These are phyloP conservation scores for Austroboletus sp. DNA, from an alignment of 1,284 basidiomycete genomes.

Conservation along the genomic window DNA sequence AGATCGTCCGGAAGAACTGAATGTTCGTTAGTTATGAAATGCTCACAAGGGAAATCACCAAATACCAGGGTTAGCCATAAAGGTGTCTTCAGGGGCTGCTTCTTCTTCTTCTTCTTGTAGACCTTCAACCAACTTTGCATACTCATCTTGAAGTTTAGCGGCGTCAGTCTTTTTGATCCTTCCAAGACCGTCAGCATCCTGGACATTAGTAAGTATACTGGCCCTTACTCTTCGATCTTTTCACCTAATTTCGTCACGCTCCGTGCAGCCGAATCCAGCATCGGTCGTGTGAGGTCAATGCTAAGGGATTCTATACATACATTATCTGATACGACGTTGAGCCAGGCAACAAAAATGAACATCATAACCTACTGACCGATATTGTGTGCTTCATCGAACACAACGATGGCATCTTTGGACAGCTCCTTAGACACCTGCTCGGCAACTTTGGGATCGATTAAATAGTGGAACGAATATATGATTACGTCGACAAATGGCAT, in stretches of 20 bases:
- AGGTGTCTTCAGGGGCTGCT: conserved; percentile 68
- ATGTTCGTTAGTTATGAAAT: conserved; percentile 2
- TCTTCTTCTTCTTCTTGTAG: conserved; percentile 70
- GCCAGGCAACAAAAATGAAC: background rate
- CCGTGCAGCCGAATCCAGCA: conserved; percentile 91
- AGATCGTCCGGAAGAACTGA: conserved; percentile 90
- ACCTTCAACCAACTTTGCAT: conserved; percentile 92
- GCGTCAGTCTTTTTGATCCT: conserved; percentile 94
- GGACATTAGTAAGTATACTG: background rate
- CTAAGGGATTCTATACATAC: conserved; percentile 98
- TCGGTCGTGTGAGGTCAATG: conserved; percentile 96
- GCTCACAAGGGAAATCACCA: background rate
- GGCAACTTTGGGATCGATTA: conserved; percentile 97
- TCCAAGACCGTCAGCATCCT: conserved; percentile 12
- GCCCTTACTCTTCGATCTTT: conserved; percentile 85
- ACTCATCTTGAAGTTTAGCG: conserved; percentile 92
- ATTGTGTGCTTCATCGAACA: conserved; percentile 99
- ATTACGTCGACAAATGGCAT: conserved; percentile 93
- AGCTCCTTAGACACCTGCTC: conserved; percentile 98
- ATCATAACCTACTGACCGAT: conserved; percentile 62
- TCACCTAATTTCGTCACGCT: conserved; percentile 86
- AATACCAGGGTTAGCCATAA: conserved; percentile 85
- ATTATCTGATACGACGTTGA: conserved; percentile 59
- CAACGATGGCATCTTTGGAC: conserved; percentile 96
- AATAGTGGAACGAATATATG: conserved; percentile 98